Base-by-base conservation (phyloP, 441 rosid genomes). In the Capsella rubella region DNA sequence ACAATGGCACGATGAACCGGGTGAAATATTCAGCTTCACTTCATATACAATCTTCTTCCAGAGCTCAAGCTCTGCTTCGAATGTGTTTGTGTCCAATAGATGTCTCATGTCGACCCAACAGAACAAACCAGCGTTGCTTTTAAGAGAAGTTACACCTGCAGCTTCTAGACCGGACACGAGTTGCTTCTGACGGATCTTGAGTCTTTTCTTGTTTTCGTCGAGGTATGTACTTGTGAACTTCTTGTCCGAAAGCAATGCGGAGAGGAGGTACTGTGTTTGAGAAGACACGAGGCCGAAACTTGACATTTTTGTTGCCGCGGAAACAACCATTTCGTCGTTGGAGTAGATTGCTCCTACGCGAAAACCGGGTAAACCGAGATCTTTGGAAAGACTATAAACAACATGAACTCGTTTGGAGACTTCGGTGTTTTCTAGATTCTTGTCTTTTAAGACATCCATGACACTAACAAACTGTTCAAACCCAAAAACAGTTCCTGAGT, bases 271-370 rank as follows among this genome's bases (percentile, higher is more conserved):
- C 35, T 93, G 98, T 5, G 98, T 93, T 72, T 93, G 98, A 0
- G 98, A 91, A n/a, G 98, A 93, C 51, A 93, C 88, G n/a, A 91
- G 87, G 57, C 98, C 98, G 52, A 93, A 93, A 78, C 98, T 93
- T 15, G 96, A 93, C 98, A 93, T 93, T 80, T 93, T 93, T 2
- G 97, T 93, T 12, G 98, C 97, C 0, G 98, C 88, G 0, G 89
- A 87, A 42, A 91, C 91, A 35, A 93, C 89, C 62, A 58, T 71
- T 65, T 84, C 82, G 49, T 93, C 87, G 82, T 86, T 90, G 79
- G 98, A 91, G 75, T 91, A 91, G 52, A 93, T 84, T 45, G 96
- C 95, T 42, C 97, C 97, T 39, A 93, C 97, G 45, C 98, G 87
- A 79, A 93, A 93, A 60, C 98, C 98, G 4, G 98, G 97, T 2